These are phyloP conservation scores for Metarhizium humberi DNA, from an alignment of 2,329 filamentous ascomycete species.

Conservation along the genomic window DNA sequence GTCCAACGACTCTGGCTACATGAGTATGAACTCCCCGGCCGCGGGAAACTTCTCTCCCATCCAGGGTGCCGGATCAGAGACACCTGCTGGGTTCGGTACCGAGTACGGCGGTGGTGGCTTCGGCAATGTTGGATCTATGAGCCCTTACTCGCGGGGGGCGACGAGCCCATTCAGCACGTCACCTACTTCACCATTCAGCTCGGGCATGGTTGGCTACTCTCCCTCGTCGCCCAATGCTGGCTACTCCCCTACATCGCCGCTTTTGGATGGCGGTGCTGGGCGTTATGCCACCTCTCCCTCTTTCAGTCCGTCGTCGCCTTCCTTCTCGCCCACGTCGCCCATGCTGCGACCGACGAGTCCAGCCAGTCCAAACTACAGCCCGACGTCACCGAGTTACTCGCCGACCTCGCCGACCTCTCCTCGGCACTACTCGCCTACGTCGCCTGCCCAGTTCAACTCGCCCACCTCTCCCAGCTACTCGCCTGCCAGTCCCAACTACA, in stretches of 20 bases:
- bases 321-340: constrained; percentile 54
- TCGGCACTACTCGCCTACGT: constrained; percentile 57
- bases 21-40: constrained; percentile 53
- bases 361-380: constrained; percentile 53
- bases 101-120: constrained; percentile 47
- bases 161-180: constrained; percentile 72
- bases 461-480: constrained; percentile 67
- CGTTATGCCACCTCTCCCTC: constrained; percentile 50
- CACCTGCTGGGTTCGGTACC: constrained; percentile 54
- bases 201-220: constrained; percentile 55
- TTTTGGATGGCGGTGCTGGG: constrained; percentile 43
- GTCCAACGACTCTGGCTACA: constrained; percentile 54
- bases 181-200: constrained; percentile 52
- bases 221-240: constrained; percentile 65
- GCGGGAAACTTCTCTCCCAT: constrained; percentile 68
- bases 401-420: constrained; percentile 50
- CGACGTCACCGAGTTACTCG: constrained; percentile 56
- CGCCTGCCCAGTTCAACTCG: constrained; percentile 63
- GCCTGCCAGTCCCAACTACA: constrained; percentile 62
- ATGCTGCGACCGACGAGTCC: constrained; percentile 46
- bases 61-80: constrained; percentile 63
- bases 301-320: constrained; percentile 54
- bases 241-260: constrained; percentile 70
- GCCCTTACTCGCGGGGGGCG: constrained; percentile 54
- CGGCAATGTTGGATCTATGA: constrained; percentile 41